Conservation (phyloP, 2,329 filamentous ascomycete genomes). For the Colletotrichum lupini region DNA sequence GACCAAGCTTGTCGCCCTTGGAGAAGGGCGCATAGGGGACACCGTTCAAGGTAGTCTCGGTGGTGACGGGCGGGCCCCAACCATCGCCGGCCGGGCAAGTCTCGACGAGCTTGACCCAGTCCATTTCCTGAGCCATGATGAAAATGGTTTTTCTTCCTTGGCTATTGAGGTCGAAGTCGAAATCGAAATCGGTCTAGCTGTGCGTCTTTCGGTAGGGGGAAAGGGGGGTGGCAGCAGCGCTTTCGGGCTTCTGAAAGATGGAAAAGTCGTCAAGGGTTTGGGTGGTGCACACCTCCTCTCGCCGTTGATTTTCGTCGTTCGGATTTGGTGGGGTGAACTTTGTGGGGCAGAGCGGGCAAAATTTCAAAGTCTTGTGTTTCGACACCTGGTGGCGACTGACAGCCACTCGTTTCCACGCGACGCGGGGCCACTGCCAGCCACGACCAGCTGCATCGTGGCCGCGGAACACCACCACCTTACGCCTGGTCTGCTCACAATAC, state of each 20-base stretch:
- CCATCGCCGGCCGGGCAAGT: slow-evolving; percentile 79
- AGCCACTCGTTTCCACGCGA: slow-evolving; percentile 25
- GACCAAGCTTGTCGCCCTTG: slow-evolving; percentile 97
- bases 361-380: slow-evolving; percentile 26
- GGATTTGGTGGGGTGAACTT: slow-evolving; percentile 38
- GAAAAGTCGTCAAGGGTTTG: slow-evolving; percentile 37
- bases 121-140: slow-evolving; percentile 66
- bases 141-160: slow-evolving; percentile 12
- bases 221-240: slow-evolving; percentile 28
- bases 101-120: slow-evolving; percentile 73
- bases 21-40: slow-evolving; percentile 98
- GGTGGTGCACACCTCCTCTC: slow-evolving; percentile 33
- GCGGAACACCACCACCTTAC: not conserved
- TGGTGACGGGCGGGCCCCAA: slow-evolving; percentile 88
- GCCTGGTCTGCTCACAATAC: not conserved
- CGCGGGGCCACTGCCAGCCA: slow-evolving; percentile 23
- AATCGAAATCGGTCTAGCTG: slow-evolving; percentile 9
- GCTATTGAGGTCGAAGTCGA: not conserved
- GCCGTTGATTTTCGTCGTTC: slow-evolving; percentile 37
- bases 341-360: slow-evolving; percentile 39
- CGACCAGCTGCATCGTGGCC: not conserved
- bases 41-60: slow-evolving; percentile 90
- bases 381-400: slow-evolving; percentile 18
- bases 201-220: slow-evolving; percentile 8
- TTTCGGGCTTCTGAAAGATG: slow-evolving; percentile 26